Percentiles rank a stretch among this genome's conserved stretches.
Conservation (phyloP, 306 rosid species). For the Lagenaria siceraria region DNA sequence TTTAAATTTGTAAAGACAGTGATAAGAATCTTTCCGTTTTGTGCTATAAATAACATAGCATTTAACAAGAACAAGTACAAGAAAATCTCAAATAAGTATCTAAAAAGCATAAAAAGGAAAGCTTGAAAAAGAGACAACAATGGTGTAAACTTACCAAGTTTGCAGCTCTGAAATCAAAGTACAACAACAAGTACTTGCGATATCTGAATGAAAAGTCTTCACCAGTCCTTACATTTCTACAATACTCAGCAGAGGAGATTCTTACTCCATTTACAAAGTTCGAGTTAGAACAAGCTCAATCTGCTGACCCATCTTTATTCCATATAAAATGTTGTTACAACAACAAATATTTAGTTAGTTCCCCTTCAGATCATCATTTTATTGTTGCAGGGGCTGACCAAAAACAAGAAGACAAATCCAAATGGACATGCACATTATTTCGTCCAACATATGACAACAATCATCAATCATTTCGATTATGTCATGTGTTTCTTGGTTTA, state of each 20-base stretch:
- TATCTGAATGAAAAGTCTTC: neutral
- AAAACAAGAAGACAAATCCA: neutral
- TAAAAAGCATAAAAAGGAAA: too few species aligned
- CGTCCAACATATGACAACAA: neutral
- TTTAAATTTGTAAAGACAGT: neutral
- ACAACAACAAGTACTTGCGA: slow-evolving; percentile 6
- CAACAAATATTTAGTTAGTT: neutral
- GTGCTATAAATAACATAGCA: neutral
- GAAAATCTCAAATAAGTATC: neutral
- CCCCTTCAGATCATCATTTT: neutral
- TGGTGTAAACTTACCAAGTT: neutral
- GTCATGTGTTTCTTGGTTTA: neutral
- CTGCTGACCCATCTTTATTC: neutral
- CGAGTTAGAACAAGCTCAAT: neutral
- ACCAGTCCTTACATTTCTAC: neutral
- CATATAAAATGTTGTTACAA: neutral
- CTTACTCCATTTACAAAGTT: slow-evolving; percentile 2
- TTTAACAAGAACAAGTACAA: neutral
- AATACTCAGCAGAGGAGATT: neutral
- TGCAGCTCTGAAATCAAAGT: neutral
- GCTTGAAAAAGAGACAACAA: neutral
- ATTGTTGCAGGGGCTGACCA: neutral
- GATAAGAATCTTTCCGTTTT: neutral
- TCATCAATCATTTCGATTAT: neutral
- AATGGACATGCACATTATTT: neutral